phyloP scores from a whole-genome alignment of 192 early-diverging fungal species.

The Coemansia sp. region DNA sequence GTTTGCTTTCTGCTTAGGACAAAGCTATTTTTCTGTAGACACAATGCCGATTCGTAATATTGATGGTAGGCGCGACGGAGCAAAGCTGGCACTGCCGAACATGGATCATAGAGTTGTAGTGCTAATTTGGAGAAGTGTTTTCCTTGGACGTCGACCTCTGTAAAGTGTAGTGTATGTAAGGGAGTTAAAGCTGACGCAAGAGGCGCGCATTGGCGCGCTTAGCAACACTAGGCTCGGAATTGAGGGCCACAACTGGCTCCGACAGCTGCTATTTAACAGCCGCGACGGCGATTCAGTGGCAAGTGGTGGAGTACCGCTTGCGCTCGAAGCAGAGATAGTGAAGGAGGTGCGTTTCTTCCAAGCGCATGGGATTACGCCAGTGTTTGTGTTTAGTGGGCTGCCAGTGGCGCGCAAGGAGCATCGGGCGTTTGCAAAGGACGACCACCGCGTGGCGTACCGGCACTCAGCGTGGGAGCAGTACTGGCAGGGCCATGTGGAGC shows the following conservation, averaged over 20 bases:
- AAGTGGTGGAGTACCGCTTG: conserved; percentile 66
- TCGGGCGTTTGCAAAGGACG: conserved; percentile 64
- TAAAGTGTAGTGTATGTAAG: conserved; percentile 29
- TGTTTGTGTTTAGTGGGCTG: conserved; percentile 78
- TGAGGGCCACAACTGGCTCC: conserved; percentile 78
- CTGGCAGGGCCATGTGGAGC: conserved; percentile 58
- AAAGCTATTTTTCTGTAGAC: background rate
- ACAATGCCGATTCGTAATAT: conserved; percentile 49
- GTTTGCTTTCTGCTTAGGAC: too few relatives aligned
- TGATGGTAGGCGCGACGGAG: conserved; percentile 26
- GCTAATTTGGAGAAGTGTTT: background rate
- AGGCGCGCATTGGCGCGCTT: conserved; percentile 58
- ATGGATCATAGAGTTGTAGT: background rate
- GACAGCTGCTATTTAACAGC: conserved; percentile 57
- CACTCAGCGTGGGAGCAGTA: conserved; percentile 70
- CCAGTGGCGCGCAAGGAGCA: conserved; percentile 67
- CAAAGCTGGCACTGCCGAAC: background rate
- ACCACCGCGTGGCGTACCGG: conserved; percentile 60
- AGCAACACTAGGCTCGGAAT: conserved; percentile 72
- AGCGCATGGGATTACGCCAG: conserved; percentile 63
- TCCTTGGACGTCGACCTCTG: too few relatives aligned
- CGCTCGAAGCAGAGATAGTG: conserved; percentile 61
- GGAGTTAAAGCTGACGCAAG: conserved; percentile 63
- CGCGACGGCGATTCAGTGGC: conserved; percentile 64
- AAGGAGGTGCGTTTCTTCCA: conserved; percentile 62